Evolutionary conservation across 768 basidiomycete species (phyloP), one percentile per base, ranked within the genome.

Genomic region (Tylopilus balloui): DNA sequence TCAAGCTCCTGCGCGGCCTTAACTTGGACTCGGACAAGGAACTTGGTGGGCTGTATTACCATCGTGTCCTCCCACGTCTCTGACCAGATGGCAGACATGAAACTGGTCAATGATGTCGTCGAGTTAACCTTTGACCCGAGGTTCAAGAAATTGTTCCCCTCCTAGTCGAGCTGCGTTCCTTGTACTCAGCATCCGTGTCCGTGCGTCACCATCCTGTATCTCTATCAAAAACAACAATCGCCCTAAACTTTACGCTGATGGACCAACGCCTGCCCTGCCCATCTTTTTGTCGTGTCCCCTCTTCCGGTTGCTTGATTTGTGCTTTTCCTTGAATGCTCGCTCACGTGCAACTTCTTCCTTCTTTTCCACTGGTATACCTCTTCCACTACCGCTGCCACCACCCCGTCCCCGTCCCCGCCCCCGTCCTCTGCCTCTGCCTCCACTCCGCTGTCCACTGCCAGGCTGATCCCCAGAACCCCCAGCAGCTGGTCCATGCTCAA

Each of bases 231-330:
- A 45, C 3, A 32, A n/a, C 7, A 27, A 15, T 19, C 8, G 17
- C 32, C 17, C 32, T 5, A 31, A 29, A 17, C 14, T 27, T 32
- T 39, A 66, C 19, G 35, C 36, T 10, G 68, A 58, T 34, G 71
- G 69, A 15, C 72, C 77, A 12, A 55, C 74, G 11, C 80, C 87
- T 48, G 72, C 79, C 50, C 73, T 78, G 10, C 79, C 76, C 87
- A 94, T 83, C 73, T 96, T 96, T 69, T 83, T 88, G 66, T 93
- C 93, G 60, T 90, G 87, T 0, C 90, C 93, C 45, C 88, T 71
- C 66, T 88, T 92, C 27, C 92, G 75, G 52, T 83, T 76, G 60
- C 82, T 83, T 59, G 92, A 92, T 67, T 86, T 90, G 58, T 86
- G 80, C 64, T 81, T 88, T 56, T 86, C 85, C 61, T 87, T 90